phyloP scores from a whole-genome alignment of 371 early-diverging fungal species.

The Lichtheimia corymbifera region DNA sequence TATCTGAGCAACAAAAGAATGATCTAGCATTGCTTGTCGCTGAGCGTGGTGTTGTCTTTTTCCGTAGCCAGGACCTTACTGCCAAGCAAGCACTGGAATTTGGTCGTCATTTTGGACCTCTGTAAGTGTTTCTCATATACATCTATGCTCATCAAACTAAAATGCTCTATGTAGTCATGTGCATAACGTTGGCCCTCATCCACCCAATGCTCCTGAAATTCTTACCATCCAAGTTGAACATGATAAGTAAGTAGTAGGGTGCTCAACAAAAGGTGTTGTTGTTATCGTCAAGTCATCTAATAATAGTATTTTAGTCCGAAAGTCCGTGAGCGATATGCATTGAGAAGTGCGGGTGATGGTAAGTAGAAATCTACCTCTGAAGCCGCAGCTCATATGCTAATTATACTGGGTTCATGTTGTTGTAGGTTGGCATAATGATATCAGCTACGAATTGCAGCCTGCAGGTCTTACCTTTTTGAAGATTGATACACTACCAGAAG shows the following conservation, averaged over 20 bases:
- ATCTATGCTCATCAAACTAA: too few relatives aligned
- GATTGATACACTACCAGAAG: conserved; percentile 49
- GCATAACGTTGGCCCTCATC: conserved; percentile 5
- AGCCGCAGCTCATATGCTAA: too few relatives aligned
- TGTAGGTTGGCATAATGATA: conserved; percentile 56
- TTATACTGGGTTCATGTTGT: too few relatives aligned
- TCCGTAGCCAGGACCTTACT: conserved; percentile 60
- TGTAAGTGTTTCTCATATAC: neutral
- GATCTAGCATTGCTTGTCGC: conserved; percentile 60
- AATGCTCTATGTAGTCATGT: neutral
- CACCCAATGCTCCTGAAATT: conserved; percentile 6
- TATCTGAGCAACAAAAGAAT: conserved; percentile 57
- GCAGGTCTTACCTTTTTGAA: conserved; percentile 57
- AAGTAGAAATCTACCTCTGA: too few relatives aligned
- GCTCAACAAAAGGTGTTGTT: too few relatives aligned
- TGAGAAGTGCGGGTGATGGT: conserved; percentile 1
- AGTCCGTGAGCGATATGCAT: neutral
- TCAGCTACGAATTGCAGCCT: conserved; percentile 65
- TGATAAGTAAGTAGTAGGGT: neutral
- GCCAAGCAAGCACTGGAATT: conserved; percentile 54
- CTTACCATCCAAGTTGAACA: conserved; percentile 1
- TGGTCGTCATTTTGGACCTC: conserved; percentile 49
- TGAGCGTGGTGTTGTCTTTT: conserved; percentile 65
- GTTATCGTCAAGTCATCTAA: too few relatives aligned
- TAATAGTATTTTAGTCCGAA: neutral